A percentile compares a stretch with the other conserved stretches of the same genome.
These are phyloP conservation scores for Bipolaris oryzae DNA, from an alignment of 2,329 filamentous ascomycete genomes.

Conservation along the genomic window DNA sequence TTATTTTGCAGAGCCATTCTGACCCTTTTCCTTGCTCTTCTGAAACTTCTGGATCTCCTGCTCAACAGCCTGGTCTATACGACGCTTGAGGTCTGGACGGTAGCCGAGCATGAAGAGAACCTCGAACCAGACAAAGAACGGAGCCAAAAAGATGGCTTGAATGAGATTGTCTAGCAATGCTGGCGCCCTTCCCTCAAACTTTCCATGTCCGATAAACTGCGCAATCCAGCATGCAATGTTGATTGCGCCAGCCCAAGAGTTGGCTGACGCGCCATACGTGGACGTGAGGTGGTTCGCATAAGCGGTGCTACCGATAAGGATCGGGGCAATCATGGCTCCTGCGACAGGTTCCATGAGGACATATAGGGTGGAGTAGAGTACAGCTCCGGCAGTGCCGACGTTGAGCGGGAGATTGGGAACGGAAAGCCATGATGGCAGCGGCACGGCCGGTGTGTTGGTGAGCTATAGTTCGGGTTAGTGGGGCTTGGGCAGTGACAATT, in stretches of 20 bases:
- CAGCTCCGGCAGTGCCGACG: constrained; percentile 61
- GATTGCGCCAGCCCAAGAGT: constrained; percentile 69
- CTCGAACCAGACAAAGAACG: constrained; percentile 97
- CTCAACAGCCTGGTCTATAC: constrained; percentile 77
- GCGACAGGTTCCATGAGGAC: constrained; percentile 93
- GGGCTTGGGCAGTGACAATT: background rate
- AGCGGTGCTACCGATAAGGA: constrained; percentile 77
- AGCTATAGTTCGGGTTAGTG: constrained; percentile 50
- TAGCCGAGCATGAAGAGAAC: constrained; percentile 90
- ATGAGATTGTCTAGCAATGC: constrained; percentile 89
- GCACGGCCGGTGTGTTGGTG: constrained; percentile 62
- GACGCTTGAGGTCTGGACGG: constrained; percentile 80
- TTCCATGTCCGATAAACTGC: constrained; percentile 91
- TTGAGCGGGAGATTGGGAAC: constrained; percentile 65
- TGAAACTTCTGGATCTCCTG: constrained; percentile 77
- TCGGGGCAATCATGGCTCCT: constrained; percentile 74
- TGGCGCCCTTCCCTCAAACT: constrained; percentile 85
- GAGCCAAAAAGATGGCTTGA: constrained; percentile 89
- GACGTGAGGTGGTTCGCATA: constrained; percentile 75
- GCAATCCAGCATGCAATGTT: constrained; percentile 81
- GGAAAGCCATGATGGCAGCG: constrained; percentile 60
- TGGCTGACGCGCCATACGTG: constrained; percentile 64
- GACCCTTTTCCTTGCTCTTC: constrained; percentile 58
- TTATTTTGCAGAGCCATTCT: constrained; percentile 40
- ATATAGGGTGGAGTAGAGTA: constrained; percentile 78